Conservation (phyloP, 768 basidiomycete genomes). For the Flagelloscypha sp. region DNA sequence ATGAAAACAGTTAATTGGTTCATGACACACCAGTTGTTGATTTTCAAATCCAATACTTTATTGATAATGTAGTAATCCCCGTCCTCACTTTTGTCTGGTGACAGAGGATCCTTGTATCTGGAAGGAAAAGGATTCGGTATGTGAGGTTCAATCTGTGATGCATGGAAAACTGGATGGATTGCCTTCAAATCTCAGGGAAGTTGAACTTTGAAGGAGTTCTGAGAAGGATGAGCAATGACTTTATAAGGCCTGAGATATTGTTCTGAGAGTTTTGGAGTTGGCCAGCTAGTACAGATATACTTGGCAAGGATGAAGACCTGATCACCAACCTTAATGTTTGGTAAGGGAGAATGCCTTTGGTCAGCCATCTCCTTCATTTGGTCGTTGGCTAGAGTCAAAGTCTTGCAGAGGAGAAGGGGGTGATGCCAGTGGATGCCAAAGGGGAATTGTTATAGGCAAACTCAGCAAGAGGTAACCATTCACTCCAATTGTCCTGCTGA, state of each 20-base stretch:
- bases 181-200: too few species aligned
- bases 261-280: constrained; percentile 1
- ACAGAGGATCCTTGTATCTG: too few species aligned
- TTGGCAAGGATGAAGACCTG: constrained; percentile 6
- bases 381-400: constrained; percentile 11
- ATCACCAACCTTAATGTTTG: constrained; percentile 6
- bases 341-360: background rate
- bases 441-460: constrained; percentile 19
- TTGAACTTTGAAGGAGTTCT: too few species aligned
- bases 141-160: too few species aligned
- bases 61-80: constrained; percentile 8
- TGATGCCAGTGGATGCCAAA: constrained; percentile 13
- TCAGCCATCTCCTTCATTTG: constrained; percentile 4
- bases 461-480: constrained; percentile 14
- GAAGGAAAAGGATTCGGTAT: too few species aligned
- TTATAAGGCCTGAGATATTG: constrained; percentile 3
- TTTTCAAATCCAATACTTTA: constrained; percentile 9
- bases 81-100: constrained; percentile 7
- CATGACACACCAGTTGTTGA: constrained; percentile 6
- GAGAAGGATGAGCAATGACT: too few species aligned
- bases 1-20: too few species aligned
- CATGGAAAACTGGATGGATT: too few species aligned
- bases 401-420: constrained; percentile 15
- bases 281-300: constrained; percentile 6
- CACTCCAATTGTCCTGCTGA: constrained; percentile 16